Percentiles rank a stretch among this genome's conserved stretches.
Evolutionary conservation across 257 asterid species (phyloP).

Genomic region (Solanum commersonii): DNA sequence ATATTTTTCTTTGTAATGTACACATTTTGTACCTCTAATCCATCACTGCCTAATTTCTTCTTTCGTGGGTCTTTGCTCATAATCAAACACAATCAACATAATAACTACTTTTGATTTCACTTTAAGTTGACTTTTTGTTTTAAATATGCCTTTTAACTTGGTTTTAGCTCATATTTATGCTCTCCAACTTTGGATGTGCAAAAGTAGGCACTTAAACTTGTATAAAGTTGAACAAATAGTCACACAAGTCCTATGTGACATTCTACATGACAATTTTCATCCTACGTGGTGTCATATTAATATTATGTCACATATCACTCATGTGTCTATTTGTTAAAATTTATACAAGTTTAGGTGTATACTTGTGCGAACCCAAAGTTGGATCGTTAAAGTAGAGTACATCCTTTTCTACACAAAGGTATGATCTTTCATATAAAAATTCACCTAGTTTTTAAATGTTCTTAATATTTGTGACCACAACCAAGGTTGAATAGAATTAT

Average conservation of each 20-base stretch:
- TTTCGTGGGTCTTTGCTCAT: neutral
- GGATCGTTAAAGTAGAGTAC: neutral
- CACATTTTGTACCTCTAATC: neutral
- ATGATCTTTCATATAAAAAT: neutral
- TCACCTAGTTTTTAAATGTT: neutral
- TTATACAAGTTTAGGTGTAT: neutral
- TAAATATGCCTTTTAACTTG: neutral
- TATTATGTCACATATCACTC: neutral
- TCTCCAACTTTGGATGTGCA: neutral
- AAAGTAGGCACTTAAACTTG: neutral
- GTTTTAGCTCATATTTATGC: neutral
- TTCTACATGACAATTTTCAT: neutral
- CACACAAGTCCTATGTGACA: neutral
- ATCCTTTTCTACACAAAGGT: neutral
- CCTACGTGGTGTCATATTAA: neutral
- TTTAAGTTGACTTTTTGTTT: neutral
- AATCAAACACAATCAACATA: neutral
- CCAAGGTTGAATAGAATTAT: neutral
- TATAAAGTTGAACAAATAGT: neutral
- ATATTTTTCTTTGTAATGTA: neutral
- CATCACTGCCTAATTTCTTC: neutral
- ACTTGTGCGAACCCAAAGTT: neutral
- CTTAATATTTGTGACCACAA: neutral
- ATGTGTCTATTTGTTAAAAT: no score
- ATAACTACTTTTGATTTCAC: neutral